phyloP scores from a whole-genome alignment of 75 land plant species.

The Cunninghamia lanceolata region DNA sequence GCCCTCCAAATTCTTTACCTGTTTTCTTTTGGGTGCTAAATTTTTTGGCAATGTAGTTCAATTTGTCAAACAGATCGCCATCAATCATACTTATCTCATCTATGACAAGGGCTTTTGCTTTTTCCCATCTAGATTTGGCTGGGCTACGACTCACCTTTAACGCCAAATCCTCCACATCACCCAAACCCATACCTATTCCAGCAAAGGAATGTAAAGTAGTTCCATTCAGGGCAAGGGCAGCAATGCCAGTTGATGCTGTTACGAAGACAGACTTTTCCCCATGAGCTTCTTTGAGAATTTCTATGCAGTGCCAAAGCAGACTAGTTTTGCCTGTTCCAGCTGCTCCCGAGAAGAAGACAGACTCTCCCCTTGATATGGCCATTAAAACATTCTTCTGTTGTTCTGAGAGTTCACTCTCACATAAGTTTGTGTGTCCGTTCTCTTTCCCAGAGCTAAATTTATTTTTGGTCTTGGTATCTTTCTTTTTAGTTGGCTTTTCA shows the following conservation, averaged over 20 bases:
- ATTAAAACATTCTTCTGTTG: constrained; percentile 41
- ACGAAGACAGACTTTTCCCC: constrained; percentile 47
- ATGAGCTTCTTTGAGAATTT: constrained; percentile 26
- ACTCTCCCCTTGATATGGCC: constrained; percentile 41
- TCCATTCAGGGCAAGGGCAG: constrained; percentile 65
- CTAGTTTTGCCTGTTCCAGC: constrained; percentile 81
- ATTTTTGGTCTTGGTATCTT: background rate
- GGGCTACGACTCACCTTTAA: constrained; percentile 16
- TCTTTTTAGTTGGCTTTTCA: background rate
- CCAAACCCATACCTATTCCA: constrained; percentile 44
- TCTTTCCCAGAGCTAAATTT: background rate
- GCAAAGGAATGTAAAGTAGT: constrained; percentile 75
- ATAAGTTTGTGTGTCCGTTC: background rate
- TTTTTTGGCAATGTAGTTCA: constrained; percentile 50
- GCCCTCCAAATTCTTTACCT: constrained; percentile 48
- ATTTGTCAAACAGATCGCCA: constrained; percentile 60
- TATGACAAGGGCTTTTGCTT: constrained; percentile 56
- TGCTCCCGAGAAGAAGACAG: constrained; percentile 78
- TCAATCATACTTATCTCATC: constrained; percentile 86
- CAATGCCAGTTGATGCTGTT: constrained; percentile 77
- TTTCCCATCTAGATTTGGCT: constrained; percentile 39
- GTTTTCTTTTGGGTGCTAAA: constrained; percentile 13
- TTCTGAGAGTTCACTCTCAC: constrained; percentile 14
- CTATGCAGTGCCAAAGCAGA: constrained; percentile 39
- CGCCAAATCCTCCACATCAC: constrained; percentile 15